Evolutionary conservation across 805 yeast species (phyloP).

Genomic region (Grigorovia humatica): DNA sequence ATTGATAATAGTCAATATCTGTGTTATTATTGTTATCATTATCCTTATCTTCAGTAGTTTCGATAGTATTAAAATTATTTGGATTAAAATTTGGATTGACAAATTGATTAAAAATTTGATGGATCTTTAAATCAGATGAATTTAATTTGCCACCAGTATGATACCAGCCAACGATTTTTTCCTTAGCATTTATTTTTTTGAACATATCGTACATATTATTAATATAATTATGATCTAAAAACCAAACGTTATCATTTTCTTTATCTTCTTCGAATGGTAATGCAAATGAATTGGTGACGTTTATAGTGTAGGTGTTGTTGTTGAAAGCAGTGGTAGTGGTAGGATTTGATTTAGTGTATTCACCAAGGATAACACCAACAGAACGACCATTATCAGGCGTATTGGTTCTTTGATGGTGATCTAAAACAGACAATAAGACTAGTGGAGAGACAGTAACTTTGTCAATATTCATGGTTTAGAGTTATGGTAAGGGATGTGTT

Average conservation of each 20-base stretch:
- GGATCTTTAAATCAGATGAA: constrained; percentile 81
- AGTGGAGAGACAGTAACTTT: constrained; percentile 90
- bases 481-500: no score
- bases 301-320: constrained; percentile 31
- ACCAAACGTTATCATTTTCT: constrained; percentile 87
- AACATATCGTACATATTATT: constrained; percentile 98
- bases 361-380: constrained; percentile 90
- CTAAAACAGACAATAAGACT: constrained; percentile 87
- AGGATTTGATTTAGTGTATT: constrained; percentile 33
- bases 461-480: constrained; percentile 21
- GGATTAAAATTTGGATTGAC: not conserved
- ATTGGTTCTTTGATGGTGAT: constrained; percentile 85
- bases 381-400: constrained; percentile 69
- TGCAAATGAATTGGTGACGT: constrained; percentile 88
- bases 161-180: constrained; percentile 96
- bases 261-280: constrained; percentile 98
- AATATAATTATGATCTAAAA: constrained; percentile 89
- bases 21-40: not conserved
- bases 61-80: not conserved
- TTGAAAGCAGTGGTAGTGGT: not conserved
- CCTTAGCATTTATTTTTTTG: constrained; percentile 94
- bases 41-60: not conserved
- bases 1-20: not conserved
- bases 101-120: constrained; percentile 73
- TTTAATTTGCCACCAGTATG: constrained; percentile 93